These are phyloP conservation scores for Nicotiana tomentosiformis DNA, from an alignment of 257 asterid genomes.

Conservation along the genomic window DNA sequence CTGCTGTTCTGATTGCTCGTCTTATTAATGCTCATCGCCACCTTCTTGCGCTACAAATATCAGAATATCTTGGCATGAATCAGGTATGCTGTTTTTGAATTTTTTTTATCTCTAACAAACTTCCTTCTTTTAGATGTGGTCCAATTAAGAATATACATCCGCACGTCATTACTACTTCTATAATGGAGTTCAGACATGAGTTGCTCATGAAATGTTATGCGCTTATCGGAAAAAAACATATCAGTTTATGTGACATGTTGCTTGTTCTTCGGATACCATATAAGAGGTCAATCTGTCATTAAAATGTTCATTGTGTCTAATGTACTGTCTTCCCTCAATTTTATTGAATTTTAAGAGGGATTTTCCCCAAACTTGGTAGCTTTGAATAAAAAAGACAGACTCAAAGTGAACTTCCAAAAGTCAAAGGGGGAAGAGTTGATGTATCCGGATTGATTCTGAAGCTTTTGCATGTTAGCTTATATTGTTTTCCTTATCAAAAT, in stretches of 20 bases:
- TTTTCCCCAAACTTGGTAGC: background rate
- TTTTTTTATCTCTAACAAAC: background rate
- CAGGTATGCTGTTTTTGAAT: conserved; percentile 45
- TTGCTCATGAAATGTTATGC: background rate
- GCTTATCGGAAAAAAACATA: background rate
- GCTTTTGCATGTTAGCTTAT: background rate
- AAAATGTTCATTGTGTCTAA: background rate
- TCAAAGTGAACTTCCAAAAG: background rate
- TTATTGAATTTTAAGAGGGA: background rate
- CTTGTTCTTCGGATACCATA: background rate
- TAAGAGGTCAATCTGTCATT: background rate
- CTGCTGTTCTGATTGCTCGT: conserved; percentile 82
- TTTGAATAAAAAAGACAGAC: background rate
- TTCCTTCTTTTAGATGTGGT: background rate
- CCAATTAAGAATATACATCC: background rate
- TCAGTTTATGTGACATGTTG: background rate
- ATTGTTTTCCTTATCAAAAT: conserved; percentile 3
- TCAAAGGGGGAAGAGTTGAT: background rate
- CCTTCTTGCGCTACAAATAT: conserved; percentile 77
- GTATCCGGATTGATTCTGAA: background rate
- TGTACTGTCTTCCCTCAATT: background rate
- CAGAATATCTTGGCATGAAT: conserved; percentile 76
- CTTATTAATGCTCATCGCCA: conserved; percentile 79
- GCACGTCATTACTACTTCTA: background rate
- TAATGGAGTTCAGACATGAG: background rate